These are phyloP conservation scores for Saturnispora diversa DNA, from an alignment of 805 yeast species.

Conservation along the genomic window DNA sequence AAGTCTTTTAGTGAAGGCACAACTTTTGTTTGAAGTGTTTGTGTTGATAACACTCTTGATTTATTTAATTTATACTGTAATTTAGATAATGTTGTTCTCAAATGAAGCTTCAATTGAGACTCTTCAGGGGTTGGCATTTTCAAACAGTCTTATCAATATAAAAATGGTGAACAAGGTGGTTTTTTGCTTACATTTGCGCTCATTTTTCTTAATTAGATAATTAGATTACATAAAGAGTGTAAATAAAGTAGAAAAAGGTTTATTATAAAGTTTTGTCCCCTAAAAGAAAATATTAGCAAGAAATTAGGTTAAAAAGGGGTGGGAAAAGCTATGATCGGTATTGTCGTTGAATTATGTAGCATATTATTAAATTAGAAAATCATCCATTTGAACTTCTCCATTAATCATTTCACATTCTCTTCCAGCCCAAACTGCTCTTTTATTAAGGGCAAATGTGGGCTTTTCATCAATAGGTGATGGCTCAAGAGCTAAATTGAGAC, in stretches of 20 bases:
- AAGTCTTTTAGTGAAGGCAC: conserved; percentile 8
- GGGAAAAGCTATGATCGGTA: too few species aligned
- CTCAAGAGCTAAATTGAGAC: conserved; percentile 21
- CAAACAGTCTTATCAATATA: neutral
- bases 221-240: neutral
- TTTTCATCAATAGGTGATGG: conserved; percentile 1
- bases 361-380: conserved; percentile 5
- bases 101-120: conserved; percentile 11
- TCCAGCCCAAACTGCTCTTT: conserved; percentile 27
- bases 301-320: too few species aligned
- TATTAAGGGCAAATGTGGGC: conserved; percentile 24
- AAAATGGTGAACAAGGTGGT: too few species aligned
- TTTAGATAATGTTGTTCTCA: conserved; percentile 12
- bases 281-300: too few species aligned
- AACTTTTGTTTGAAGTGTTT: conserved; percentile 8
- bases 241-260: neutral
- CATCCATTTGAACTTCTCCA: conserved; percentile 8
- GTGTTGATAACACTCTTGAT: conserved; percentile 10
- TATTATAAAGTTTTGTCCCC: too few species aligned
- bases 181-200: too few species aligned
- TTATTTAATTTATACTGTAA: conserved; percentile 13
- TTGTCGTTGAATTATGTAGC: neutral
- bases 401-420: conserved; percentile 27
- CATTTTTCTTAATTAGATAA: neutral
- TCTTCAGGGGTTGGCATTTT: conserved; percentile 3